A percentile compares a stretch with the other conserved stretches of the same genome.
phyloP scores from a whole-genome alignment of 2,329 filamentous ascomycete species.

The Aspergillus latus region DNA sequence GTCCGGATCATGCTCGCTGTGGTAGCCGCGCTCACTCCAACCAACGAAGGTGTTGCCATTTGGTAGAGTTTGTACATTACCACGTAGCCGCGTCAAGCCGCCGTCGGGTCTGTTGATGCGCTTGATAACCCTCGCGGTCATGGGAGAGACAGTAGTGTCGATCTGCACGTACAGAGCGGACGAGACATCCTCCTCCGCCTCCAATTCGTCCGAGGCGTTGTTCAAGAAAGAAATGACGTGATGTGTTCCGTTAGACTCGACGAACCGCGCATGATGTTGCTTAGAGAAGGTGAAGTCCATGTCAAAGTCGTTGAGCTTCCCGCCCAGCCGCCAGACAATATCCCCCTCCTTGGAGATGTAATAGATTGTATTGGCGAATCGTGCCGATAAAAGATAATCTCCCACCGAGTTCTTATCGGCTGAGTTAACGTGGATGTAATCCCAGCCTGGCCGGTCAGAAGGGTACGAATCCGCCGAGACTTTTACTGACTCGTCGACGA shows the following conservation, averaged over 20 bases:
- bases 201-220: slow-evolving; percentile 36
- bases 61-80: slow-evolving; percentile 35
- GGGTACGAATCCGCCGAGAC: slow-evolving; percentile 7
- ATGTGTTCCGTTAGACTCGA: slow-evolving; percentile 31
- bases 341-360: slow-evolving; percentile 38
- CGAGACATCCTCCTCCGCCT: slow-evolving; percentile 29
- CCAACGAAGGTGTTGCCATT: slow-evolving; percentile 40
- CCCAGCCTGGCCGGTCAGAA: slow-evolving; percentile 28
- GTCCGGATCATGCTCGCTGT: slow-evolving; percentile 35
- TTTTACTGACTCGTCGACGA: slow-evolving; percentile 34
- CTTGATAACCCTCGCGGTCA: slow-evolving; percentile 31
- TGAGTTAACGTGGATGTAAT: slow-evolving; percentile 43
- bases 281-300: slow-evolving; percentile 38
- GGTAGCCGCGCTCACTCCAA: slow-evolving; percentile 40
- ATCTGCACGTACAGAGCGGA: slow-evolving; percentile 34
- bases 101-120: slow-evolving; percentile 38
- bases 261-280: slow-evolving; percentile 40
- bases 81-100: slow-evolving; percentile 37
- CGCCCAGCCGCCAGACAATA: slow-evolving; percentile 44
- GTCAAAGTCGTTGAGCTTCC: slow-evolving; percentile 31
- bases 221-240: slow-evolving; percentile 36
- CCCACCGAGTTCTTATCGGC: slow-evolving; percentile 42
- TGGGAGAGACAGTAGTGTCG: slow-evolving; percentile 27
- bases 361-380: slow-evolving; percentile 42
- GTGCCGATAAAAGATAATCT: slow-evolving; percentile 42